A percentile compares a stretch with the other conserved stretches of the same genome.
These are phyloP conservation scores for Scutellaria minor DNA, from an alignment of 257 asterid species.

Conservation along the genomic window DNA sequence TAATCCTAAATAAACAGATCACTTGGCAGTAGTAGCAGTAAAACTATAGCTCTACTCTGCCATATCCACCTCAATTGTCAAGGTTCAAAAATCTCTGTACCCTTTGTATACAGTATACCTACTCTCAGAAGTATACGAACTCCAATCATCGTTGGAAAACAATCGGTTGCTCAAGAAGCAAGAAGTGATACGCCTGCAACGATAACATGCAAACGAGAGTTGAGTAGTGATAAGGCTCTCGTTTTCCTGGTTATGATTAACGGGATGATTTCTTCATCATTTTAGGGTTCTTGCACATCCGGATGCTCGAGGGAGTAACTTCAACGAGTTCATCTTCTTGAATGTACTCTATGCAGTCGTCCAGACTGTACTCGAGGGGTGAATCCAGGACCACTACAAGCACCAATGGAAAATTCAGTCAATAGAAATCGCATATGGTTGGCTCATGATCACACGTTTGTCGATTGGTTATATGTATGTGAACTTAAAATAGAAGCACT, in stretches of 20 bases:
- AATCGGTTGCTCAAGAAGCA: neutral
- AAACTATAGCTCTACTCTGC: slow-evolving; percentile 21
- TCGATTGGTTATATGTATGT: neutral
- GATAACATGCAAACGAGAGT: neutral
- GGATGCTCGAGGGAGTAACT: slow-evolving; percentile 85
- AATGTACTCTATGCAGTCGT: slow-evolving; percentile 99
- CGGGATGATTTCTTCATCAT: slow-evolving; percentile 53
- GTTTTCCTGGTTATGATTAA: slow-evolving; percentile 8
- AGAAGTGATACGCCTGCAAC: neutral
- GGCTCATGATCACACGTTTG: neutral
- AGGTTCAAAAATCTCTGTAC: slow-evolving; percentile 36
- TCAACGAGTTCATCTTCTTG: slow-evolving; percentile 99
- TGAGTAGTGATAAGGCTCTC: slow-evolving; percentile 14
- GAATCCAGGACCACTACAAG: slow-evolving; percentile 85
- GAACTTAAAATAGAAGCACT: neutral
- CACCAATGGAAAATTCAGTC: slow-evolving; percentile 30
- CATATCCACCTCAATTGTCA: slow-evolving; percentile 32
- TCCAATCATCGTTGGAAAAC: neutral
- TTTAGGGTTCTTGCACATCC: slow-evolving; percentile 93
- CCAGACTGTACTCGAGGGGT: slow-evolving; percentile 82
- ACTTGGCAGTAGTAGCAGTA: neutral
- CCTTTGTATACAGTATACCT: slow-evolving; percentile 15
- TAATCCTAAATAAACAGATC: slow-evolving; percentile 23
- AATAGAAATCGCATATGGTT: neutral
- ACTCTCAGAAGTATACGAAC: slow-evolving; percentile 8